Conservation (phyloP, 805 yeast species). For the Candida tallmaniae region DNA sequence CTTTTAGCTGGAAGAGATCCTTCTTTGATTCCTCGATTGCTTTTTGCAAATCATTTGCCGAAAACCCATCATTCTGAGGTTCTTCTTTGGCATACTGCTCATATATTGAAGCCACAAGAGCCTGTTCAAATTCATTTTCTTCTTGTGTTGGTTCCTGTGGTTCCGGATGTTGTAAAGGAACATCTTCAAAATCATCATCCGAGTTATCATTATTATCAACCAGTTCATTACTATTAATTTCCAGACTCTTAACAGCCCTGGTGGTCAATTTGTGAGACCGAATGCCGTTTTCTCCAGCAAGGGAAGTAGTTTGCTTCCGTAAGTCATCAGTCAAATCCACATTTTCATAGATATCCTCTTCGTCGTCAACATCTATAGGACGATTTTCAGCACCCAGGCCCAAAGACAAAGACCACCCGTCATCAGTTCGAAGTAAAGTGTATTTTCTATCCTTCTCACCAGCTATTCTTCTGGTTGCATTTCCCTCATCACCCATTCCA, state of each 20-base stretch:
- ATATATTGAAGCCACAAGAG: constrained; percentile 34
- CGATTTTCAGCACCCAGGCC: constrained; percentile 37
- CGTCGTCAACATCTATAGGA: constrained; percentile 51
- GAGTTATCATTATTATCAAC: constrained; percentile 21
- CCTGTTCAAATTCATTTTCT: constrained; percentile 22
- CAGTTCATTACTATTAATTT: neutral
- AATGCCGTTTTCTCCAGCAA: neutral
- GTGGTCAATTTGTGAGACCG: neutral
- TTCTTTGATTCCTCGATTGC: constrained; percentile 47
- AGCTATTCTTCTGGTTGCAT: constrained; percentile 59
- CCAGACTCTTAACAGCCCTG: neutral
- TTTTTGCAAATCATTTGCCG: constrained; percentile 24
- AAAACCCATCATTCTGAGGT: constrained; percentile 1
- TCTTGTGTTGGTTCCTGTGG: constrained; percentile 24
- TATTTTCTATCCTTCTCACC: constrained; percentile 80
- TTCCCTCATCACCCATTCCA: constrained; percentile 65
- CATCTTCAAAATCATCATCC: constrained; percentile 53
- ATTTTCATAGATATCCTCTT: constrained; percentile 2
- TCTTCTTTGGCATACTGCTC: constrained; percentile 20
- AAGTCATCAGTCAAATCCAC: constrained; percentile 4
- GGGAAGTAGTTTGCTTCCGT: neutral
- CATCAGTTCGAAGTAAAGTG: constrained; percentile 66
- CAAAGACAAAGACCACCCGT: constrained; percentile 80
- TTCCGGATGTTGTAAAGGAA: constrained; percentile 38
- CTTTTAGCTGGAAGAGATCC: constrained; percentile 30